Base-by-base conservation (phyloP, 2,329 filamentous ascomycete genomes). In the Pseudofabraea citricarpa region DNA sequence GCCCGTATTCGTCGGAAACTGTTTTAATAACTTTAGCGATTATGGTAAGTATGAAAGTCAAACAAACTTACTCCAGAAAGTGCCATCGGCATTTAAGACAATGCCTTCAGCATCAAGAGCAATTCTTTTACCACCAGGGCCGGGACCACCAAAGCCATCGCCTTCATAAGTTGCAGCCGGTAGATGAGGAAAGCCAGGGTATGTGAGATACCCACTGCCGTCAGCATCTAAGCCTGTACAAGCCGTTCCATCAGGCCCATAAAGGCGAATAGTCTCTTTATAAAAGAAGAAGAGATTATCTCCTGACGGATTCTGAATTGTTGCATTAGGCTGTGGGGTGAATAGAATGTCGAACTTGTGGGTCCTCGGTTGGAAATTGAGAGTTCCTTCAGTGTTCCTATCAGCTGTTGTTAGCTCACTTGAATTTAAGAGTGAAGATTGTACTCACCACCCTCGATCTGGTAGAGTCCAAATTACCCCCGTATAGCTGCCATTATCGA, bases 301-400 rank as follows among this genome's bases (percentile, higher is more conserved):
- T 0, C 62, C 55, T 0, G 76, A 76, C 0, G 80, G 79, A 3
- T 69, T 69, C 2, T 64, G 61, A 2, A 71, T 63, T 0, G 76
- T 77, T 3, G 80, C 77, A 12, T 67, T 59, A 1, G 65, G 61
- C 3, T 70, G 65, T 3, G 78, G 73, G 0, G 71, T 76, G 54
- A 87, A 74, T 1, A 69, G 71, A 37, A 88, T 66, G 39, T 67
- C 59, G 59, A 87, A 81, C 57, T 85, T 83, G 62, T 89, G 84
- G 21, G 89, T 71, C 24, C 84, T 74, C 3, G 75, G 73, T 51
- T 85, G 77, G 59, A 74, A 85, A 59, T 86, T 86, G 15, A 83
- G 52, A 7, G 83, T 87, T 35, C 81, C 83, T 53, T 86, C 68
- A 0, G 83, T 87, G 56, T 88, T 87, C 82, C 69, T 72, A 5